These are phyloP conservation scores for Sorghum bicolor DNA, from an alignment of 176 grass and related monocot genomes.

Conservation along the genomic window Sorghum_bicolor_NCBIv3 NC_012872.2:64152501-64153000, in stretches of 20 bases:
- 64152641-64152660: conserved; percentile 94
- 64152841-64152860: conserved; percentile 17
- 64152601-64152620: conserved; percentile 83
- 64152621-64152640: conserved; percentile 97
- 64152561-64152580: conserved; percentile 91
- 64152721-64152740: conserved; percentile 56
- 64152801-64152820: conserved; percentile 13
- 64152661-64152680: conserved; percentile 91
- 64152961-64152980: conserved; percentile 54
- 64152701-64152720: conserved; percentile 78
- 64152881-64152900: conserved; percentile 3
- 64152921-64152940: conserved; percentile 48
- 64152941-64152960: conserved; percentile 51
- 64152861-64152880: background rate
- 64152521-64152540: conserved; percentile 72
- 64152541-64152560: conserved; percentile 76
- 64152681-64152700: conserved; percentile 97
- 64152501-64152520: conserved; percentile 57
- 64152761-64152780: conserved; percentile 67
- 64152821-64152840: conserved; percentile 3
- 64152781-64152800: conserved; percentile 48
- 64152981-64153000: conserved; percentile 54
- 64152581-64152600: conserved; percentile 88
- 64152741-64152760: conserved; percentile 80
- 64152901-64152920: conserved; percentile 8